These are phyloP conservation scores for Cladosporium sp. DNA, from an alignment of 2,329 filamentous ascomycete species.

Conservation along the genomic window DNA sequence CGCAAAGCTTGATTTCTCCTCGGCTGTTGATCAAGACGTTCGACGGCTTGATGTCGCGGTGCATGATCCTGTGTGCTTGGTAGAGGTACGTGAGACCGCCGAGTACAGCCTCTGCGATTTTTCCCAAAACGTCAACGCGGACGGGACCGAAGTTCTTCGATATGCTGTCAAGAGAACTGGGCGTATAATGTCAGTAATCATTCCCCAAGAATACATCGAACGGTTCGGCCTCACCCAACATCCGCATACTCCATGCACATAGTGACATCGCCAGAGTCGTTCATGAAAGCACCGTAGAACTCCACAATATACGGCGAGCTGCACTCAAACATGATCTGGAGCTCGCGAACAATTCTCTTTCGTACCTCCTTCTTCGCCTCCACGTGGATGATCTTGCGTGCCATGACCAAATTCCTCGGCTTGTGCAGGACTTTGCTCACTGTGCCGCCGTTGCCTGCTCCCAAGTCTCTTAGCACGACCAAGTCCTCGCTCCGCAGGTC, in stretches of 20 bases:
- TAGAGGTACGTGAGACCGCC: slow-evolving; percentile 95
- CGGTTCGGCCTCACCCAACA: slow-evolving; percentile 70
- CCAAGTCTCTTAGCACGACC: slow-evolving; percentile 89
- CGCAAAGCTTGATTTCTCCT: slow-evolving; percentile 94
- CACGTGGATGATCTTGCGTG: slow-evolving; percentile 97
- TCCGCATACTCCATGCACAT: slow-evolving; percentile 99
- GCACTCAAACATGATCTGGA: slow-evolving; percentile 98
- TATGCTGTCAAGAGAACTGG: slow-evolving; percentile 85
- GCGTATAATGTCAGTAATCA: slow-evolving; percentile 16
- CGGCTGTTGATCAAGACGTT: slow-evolving; percentile 95
- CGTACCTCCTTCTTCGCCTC: slow-evolving; percentile 97
- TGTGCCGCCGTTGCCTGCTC: slow-evolving; percentile 93
- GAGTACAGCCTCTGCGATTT: slow-evolving; percentile 94
- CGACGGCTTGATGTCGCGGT: slow-evolving; percentile 97
- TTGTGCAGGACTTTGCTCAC: slow-evolving; percentile 97
- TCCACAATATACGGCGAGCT: slow-evolving; percentile 96
- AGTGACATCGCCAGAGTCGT: slow-evolving; percentile 94
- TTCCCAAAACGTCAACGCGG: slow-evolving; percentile 92
- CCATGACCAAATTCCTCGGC: slow-evolving; percentile 94
- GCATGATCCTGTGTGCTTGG: slow-evolving; percentile 95
- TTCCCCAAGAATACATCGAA: not conserved
- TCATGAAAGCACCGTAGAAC: slow-evolving; percentile 96
- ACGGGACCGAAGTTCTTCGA: slow-evolving; percentile 94
- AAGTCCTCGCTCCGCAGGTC: slow-evolving; percentile 90
- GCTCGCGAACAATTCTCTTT: slow-evolving; percentile 92